phyloP scores from a whole-genome alignment of 2,329 filamentous ascomycete genomes.

The Fusarium austroafricanum region DNA sequence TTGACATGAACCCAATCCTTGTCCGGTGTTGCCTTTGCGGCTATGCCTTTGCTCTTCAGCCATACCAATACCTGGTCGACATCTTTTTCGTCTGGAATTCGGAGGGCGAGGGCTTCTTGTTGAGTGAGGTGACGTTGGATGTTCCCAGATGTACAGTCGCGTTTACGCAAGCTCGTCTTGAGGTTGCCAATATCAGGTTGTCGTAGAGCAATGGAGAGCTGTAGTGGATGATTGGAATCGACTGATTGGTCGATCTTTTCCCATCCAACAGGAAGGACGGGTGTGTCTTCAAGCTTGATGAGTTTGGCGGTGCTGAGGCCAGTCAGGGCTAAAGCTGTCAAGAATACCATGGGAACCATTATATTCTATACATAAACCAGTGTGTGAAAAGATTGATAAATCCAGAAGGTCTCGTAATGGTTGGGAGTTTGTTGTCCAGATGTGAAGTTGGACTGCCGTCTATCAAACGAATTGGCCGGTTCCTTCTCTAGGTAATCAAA shows the following conservation, averaged over 20 bases:
- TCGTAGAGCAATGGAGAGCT: slow-evolving; percentile 50
- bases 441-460: neutral
- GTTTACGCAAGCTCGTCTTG: slow-evolving; percentile 40
- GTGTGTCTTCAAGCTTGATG: slow-evolving; percentile 45
- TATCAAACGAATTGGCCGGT: neutral
- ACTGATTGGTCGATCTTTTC: slow-evolving; percentile 37
- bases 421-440: too few relatives aligned
- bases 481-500: neutral
- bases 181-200: slow-evolving; percentile 48
- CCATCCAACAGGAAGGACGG: slow-evolving; percentile 49
- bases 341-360: slow-evolving; percentile 31
- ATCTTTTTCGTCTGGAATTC: slow-evolving; percentile 50
- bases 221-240: slow-evolving; percentile 42
- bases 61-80: slow-evolving; percentile 55
- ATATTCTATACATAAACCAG: neutral
- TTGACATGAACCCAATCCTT: slow-evolving; percentile 58
- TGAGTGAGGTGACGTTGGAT: slow-evolving; percentile 49
- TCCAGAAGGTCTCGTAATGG: too few relatives aligned
- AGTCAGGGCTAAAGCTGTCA: slow-evolving; percentile 40
- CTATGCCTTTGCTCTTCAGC: slow-evolving; percentile 55
- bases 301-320: slow-evolving; percentile 38
- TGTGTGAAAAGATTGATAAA: neutral
- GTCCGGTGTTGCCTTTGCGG: slow-evolving; percentile 45
- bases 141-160: slow-evolving; percentile 18
- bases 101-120: slow-evolving; percentile 52